Evolutionary conservation across 164 flowering plant species (phyloP).

Genomic region (Kalanchoe fedtschenkoi): DNA sequence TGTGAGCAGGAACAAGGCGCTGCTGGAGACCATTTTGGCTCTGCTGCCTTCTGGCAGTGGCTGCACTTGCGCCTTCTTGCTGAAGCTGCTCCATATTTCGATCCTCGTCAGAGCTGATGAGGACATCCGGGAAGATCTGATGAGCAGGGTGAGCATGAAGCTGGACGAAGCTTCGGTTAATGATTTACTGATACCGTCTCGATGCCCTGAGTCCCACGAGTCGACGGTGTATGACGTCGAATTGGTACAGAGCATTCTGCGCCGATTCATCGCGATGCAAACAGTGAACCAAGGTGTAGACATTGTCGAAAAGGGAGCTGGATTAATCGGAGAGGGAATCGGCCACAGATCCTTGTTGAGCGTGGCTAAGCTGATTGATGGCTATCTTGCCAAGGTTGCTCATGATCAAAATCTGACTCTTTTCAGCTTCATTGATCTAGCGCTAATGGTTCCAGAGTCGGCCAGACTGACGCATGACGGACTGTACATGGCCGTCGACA

Average conservation of each 20-base stretch:
- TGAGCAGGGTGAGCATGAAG: slow-evolving; percentile 43
- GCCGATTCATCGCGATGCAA: slow-evolving; percentile 23
- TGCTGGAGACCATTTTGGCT: slow-evolving; percentile 60
- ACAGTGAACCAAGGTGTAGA: neutral
- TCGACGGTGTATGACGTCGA: slow-evolving; percentile 53
- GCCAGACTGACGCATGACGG: slow-evolving; percentile 70
- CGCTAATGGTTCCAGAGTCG: slow-evolving; percentile 49
- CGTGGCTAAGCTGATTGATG: slow-evolving; percentile 74
- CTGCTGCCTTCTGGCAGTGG: slow-evolving; percentile 56
- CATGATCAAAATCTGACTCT: slow-evolving; percentile 64
- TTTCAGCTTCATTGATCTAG: slow-evolving; percentile 49
- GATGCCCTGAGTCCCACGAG: slow-evolving; percentile 22
- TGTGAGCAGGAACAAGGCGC: slow-evolving; percentile 31
- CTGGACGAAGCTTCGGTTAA: slow-evolving; percentile 59
- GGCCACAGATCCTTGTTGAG: slow-evolving; percentile 37
- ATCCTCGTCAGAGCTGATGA: slow-evolving; percentile 59
- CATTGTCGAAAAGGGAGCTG: no score
- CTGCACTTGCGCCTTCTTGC: slow-evolving; percentile 76
- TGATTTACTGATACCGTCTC: slow-evolving; percentile 70
- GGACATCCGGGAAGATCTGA: slow-evolving; percentile 42
- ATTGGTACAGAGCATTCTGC: slow-evolving; percentile 44
- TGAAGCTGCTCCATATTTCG: slow-evolving; percentile 64
- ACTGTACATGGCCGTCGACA: slow-evolving; percentile 84
- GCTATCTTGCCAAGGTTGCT: slow-evolving; percentile 77
- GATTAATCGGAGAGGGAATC: slow-evolving; percentile 7